These are phyloP conservation scores for Posidonia australis DNA, from an alignment of 106 monocot genomes.

Conservation along the genomic window DNA sequence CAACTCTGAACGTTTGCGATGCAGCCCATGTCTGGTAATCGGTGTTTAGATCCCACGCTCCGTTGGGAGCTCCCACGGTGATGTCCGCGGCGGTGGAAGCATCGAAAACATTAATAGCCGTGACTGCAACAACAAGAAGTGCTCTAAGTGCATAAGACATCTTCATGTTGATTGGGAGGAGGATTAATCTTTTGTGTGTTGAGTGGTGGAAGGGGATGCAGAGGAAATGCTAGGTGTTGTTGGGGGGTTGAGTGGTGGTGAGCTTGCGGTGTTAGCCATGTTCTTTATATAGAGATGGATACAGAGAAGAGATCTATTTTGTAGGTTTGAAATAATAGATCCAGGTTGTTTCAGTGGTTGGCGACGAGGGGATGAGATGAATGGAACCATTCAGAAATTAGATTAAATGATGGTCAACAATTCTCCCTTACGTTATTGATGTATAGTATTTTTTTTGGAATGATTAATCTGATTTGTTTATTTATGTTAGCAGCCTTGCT, in stretches of 20 bases:
- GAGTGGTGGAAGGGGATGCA: background rate
- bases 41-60: constrained; percentile 7
- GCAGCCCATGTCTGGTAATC: constrained; percentile 11
- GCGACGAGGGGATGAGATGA: too few relatives aligned
- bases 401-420: too few relatives aligned
- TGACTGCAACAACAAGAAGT: background rate
- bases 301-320: too few relatives aligned
- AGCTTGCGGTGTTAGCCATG: background rate
- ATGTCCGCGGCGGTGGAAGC: constrained; percentile 3
- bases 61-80: constrained; percentile 11
- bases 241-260: background rate
- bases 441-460: too few relatives aligned
- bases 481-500: too few relatives aligned
- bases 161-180: background rate
- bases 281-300: constrained; percentile 1
- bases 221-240: background rate
- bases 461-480: too few relatives aligned
- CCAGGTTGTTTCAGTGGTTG: too few relatives aligned
- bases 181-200: background rate
- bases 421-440: too few relatives aligned
- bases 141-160: background rate
- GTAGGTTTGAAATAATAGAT: too few relatives aligned
- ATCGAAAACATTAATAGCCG: background rate
- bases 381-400: too few relatives aligned
- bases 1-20: constrained; percentile 5